Base-by-base conservation (phyloP, 768 basidiomycete genomes). In the Pleurotus tuber-regium region DNA sequence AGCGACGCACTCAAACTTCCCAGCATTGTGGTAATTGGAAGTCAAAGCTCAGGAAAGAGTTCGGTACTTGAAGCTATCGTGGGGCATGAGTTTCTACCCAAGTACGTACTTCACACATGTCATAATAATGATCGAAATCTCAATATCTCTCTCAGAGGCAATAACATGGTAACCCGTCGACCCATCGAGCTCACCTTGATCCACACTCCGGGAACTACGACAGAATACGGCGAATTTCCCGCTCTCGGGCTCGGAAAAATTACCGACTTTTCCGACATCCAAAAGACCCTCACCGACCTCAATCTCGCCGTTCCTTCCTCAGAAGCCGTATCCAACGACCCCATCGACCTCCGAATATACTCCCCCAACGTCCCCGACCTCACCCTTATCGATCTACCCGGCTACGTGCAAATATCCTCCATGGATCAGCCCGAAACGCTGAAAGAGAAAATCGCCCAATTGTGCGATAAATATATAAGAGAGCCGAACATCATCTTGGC, bases 401-500 rank as follows among this genome's bases (percentile, higher is more conserved):
- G 97, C 2, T 99, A 99, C 67, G 86, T 99, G 52, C 96, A 99
- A 64, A 89, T 98, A 36, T 76, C 90, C 4, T 93, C 91, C 39
- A 72, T 98, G 71, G 96, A 99, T 72, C 97, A 99, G 64, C 97
- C 97, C 0, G 95, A 98, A 57, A 76, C 79, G 16, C 79, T 99
- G 54, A 97, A 92, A 65, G 92, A 96, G 62, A 96, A 98, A 68
- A 96, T 99, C 55, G 75, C 89, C 0, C 61, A 65, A 7, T 74
- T 99, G 1, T 98, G 97, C 69, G 97, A 98, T 51, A 91, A 86
- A 64, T 99, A 99, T 67, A 99, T 99, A 61, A 84, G 91, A n/a
- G 93, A 98, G 65, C 96, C 97, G n/a, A 99, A 99, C 67, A 93
- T 99, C 67, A 89, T 98, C 59, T 82, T 99, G n/a, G 96, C 97